Base-by-base conservation (phyloP, 345 rosid genomes). In the Heritiera littoralis region DNA sequence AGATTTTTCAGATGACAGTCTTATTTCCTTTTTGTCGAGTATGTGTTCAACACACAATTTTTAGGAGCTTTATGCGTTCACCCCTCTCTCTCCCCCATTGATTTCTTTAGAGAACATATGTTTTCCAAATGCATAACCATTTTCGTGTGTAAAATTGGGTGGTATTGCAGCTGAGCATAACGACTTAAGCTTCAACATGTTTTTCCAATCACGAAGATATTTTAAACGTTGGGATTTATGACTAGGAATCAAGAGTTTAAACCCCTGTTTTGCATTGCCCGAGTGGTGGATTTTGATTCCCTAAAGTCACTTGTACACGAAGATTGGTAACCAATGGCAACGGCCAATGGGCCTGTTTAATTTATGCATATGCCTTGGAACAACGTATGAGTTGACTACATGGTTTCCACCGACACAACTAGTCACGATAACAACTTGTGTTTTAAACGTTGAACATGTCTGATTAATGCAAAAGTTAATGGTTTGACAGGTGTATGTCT, bases 1-100 rank as follows among this genome's bases (percentile, higher is more conserved):
- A 8, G 51, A 79, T 65, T 85, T 88, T 58, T 59, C 56, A 63
- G 85, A 78, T 82, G 84, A 58, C 73, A 32, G 38, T 88, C 85
- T 66, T 81, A 43, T 81, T 72, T 77, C 17, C 52, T 72, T 78
- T 76, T 77, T 70, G 75, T 75, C 45, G 64, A 77, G 83, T 72
- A 60, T 80, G 79, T 85, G 77, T 83, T 81, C 79, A 52, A 61
- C 67, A 77, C 81, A 63, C 73, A 71, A 77, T 80, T 76, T 81
- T 77, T 76, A 79, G 69, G 84, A 64, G 80, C 46, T 78, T 60
- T 48, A 68, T 51, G 23, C 32, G 45, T 64, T 75, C 28, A 23
- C 46, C 58, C 46, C 48, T 9, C 48, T 65, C 43, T 20, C 46
- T 3, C 20, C 9, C 20, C 0, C 58, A 5, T 63, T 76, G 55